phyloP scores from a whole-genome alignment of 2,329 filamentous ascomycete species.

The Cyclaneusma minus region DNA sequence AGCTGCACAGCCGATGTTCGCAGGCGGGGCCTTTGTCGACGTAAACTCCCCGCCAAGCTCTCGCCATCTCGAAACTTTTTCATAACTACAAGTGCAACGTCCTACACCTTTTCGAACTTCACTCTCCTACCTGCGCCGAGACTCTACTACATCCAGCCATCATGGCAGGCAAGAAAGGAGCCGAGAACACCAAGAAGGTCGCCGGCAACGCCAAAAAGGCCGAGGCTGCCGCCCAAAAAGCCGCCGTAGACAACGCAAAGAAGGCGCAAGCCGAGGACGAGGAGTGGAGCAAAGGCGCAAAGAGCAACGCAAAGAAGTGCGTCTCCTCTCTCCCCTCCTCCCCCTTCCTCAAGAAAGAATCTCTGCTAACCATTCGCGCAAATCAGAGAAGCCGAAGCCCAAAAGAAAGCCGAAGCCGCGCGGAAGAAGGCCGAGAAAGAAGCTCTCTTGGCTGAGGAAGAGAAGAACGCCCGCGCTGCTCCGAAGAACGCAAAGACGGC shows the following conservation, averaged over 20 bases:
- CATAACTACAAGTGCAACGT: too few species aligned
- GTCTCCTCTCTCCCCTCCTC: slow-evolving; percentile 17
- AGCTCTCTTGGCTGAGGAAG: slow-evolving; percentile 69
- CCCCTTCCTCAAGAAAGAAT: slow-evolving; percentile 3
- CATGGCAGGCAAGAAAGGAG: slow-evolving; percentile 61
- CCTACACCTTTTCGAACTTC: too few species aligned
- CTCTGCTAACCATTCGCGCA: slow-evolving; percentile 3
- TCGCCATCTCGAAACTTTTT: too few species aligned
- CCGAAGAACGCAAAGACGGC: slow-evolving; percentile 55
- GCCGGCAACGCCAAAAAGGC: slow-evolving; percentile 86
- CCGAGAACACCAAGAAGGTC: slow-evolving; percentile 75
- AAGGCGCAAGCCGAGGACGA: slow-evolving; percentile 51
- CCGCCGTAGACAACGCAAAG: slow-evolving; percentile 52
- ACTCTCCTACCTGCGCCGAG: too few species aligned
- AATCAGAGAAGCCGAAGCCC: slow-evolving; percentile 63
- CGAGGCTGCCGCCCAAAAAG: slow-evolving; percentile 68
- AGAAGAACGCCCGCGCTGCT: slow-evolving; percentile 57
- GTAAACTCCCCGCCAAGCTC: too few species aligned
- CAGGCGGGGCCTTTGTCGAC: too few species aligned
- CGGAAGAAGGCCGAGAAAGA: slow-evolving; percentile 89
- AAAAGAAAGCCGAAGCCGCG: slow-evolving; percentile 67
- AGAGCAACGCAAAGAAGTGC: slow-evolving; percentile 78
- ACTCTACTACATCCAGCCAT: too few species aligned
- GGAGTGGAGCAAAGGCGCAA: slow-evolving; percentile 76
- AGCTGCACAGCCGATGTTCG: too few species aligned